These are phyloP conservation scores for Phaeosphaeria sp. DNA, from an alignment of 2,329 filamentous ascomycete species.

Conservation along the genomic window DNA sequence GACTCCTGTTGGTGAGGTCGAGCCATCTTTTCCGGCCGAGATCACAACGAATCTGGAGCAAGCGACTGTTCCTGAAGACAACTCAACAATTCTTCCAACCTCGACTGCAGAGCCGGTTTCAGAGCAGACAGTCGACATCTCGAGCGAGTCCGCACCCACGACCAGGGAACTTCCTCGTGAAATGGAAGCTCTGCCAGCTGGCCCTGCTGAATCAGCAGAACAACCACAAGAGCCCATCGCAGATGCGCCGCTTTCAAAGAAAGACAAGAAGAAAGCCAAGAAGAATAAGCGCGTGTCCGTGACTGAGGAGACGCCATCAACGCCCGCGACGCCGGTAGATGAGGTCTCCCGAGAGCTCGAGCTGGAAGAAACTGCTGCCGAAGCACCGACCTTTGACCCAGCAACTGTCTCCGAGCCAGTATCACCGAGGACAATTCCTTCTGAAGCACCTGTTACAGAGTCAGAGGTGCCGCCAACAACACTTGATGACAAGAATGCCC, in stretches of 20 bases:
- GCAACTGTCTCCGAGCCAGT: neutral
- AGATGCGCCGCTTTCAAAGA: slow-evolving; percentile 22
- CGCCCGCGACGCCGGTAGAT: slow-evolving; percentile 7
- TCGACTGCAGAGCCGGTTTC: neutral
- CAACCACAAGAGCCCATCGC: slow-evolving; percentile 2
- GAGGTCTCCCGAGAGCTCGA: neutral
- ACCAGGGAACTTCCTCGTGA: neutral
- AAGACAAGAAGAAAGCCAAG: slow-evolving; percentile 34
- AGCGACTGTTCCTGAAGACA: neutral
- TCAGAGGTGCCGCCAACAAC: neutral
- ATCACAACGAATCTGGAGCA: neutral
- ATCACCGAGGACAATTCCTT: slow-evolving; percentile 6
- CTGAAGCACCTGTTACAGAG: slow-evolving; percentile 4
- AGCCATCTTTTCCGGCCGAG: slow-evolving; percentile 1
- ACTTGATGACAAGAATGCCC: neutral
- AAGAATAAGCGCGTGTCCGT: slow-evolving; percentile 24
- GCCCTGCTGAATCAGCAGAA: neutral
- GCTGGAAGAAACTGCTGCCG: neutral
- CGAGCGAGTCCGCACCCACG: neutral
- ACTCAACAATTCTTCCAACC: neutral
- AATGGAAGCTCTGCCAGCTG: neutral
- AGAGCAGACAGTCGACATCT: neutral
- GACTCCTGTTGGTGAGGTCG: slow-evolving; percentile 18
- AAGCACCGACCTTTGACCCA: slow-evolving; percentile 3
- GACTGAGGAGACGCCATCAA: slow-evolving; percentile 8